A percentile compares a stretch with the other conserved stretches of the same genome.
These are phyloP conservation scores for Dictyostelium capitatum DNA, from an alignment of 78 protist genomes.

Conservation along the genomic window DNA sequence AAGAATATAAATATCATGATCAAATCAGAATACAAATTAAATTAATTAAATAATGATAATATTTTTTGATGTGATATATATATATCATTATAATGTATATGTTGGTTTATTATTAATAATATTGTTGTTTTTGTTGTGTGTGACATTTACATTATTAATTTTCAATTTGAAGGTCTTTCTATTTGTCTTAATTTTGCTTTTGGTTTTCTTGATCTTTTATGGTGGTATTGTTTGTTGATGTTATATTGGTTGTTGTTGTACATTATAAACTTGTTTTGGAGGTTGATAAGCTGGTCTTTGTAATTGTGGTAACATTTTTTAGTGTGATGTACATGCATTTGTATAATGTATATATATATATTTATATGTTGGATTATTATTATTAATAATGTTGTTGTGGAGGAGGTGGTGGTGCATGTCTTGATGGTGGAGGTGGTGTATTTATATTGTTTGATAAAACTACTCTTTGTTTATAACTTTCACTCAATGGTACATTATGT, in stretches of 20 bases:
- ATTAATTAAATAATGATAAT: no score
- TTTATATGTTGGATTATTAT: no score
- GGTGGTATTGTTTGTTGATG: background rate
- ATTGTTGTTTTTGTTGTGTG: background rate
- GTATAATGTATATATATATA: no score
- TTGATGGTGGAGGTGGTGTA: constrained; percentile 4
- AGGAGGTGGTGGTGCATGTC: background rate
- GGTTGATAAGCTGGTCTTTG: background rate
- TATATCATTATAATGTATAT: no score
- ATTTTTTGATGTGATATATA: no score
- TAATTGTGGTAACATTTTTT: no score
- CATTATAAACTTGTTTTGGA: background rate
- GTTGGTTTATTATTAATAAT: no score
- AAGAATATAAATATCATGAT: no score
- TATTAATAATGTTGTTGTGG: no score
- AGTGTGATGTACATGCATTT: no score
- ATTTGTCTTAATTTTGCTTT: background rate
- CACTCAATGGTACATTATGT: background rate
- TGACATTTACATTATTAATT: no score
- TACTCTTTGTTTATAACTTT: background rate
- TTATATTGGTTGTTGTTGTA: background rate
- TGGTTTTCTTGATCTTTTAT: background rate
- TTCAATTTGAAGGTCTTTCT: constrained; percentile 11
- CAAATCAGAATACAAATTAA: no score
- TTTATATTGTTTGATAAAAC: background rate